phyloP scores from a whole-genome alignment of 148 eudicot genomes.

The Vaccinium corymbosum region DNA sequence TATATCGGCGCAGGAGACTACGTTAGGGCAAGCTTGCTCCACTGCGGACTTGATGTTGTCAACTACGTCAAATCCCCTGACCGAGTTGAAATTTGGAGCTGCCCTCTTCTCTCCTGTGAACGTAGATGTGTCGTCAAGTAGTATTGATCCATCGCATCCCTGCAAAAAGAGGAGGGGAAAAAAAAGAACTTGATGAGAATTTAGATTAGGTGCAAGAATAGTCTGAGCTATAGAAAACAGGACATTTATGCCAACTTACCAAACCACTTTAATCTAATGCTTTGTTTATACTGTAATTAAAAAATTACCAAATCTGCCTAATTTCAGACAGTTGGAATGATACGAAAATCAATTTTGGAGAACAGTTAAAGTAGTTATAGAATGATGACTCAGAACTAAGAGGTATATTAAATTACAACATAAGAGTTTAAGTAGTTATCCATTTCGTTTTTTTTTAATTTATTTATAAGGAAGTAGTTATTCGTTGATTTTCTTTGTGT shows the following conservation, averaged over 20 bases:
- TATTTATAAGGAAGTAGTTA: no score
- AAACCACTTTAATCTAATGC: not conserved
- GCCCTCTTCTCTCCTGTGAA: constrained; percentile 69
- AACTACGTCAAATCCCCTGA: constrained; percentile 67
- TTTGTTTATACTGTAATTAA: not conserved
- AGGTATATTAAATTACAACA: not conserved
- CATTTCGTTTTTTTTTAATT: no score
- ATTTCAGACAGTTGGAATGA: not conserved
- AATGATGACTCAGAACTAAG: not conserved
- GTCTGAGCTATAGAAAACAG: not conserved
- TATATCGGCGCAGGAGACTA: constrained; percentile 82
- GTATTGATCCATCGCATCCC: constrained; percentile 87
- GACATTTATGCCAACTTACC: not conserved
- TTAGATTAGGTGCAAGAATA: not conserved
- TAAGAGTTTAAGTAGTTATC: not conserved
- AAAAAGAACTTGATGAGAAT: not conserved
- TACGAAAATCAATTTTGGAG: not conserved
- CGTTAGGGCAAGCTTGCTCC: constrained; percentile 66
- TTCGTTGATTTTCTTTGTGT: not conserved
- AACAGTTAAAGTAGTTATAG: not conserved
- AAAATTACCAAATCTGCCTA: not conserved
- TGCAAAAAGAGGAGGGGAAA: constrained; percentile 1
- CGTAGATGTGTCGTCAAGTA: constrained; percentile 64
- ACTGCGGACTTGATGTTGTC: constrained; percentile 71
- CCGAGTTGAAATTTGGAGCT: constrained; percentile 53